Conservation (phyloP, 129 eudicot genomes). For the Helianthus annuus region DNA sequence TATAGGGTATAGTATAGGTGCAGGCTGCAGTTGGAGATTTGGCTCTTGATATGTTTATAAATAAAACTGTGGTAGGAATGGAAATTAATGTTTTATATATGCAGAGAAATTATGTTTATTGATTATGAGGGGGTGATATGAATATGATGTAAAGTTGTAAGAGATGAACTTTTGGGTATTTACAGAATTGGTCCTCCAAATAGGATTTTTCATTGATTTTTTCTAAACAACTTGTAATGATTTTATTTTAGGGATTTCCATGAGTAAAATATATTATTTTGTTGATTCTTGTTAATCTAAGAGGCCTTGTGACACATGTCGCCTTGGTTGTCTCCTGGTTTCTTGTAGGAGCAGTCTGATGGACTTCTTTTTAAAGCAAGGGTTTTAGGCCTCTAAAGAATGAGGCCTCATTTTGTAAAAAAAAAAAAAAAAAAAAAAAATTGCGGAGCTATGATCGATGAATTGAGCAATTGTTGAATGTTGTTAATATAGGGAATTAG, state of each 20-base stretch:
- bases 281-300: no score
- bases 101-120: background rate
- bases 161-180: constrained; percentile 9
- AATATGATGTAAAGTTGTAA: constrained; percentile 12
- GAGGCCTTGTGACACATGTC: no score
- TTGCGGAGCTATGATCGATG: no score
- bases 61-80: constrained; percentile 12
- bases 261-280: background rate
- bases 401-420: no score
- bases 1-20: constrained; percentile 20
- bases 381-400: no score
- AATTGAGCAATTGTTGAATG: no score
- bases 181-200: background rate
- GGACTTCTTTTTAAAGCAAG: no score
- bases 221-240: background rate
- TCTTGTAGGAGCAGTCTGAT: no score
- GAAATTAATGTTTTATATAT: background rate
- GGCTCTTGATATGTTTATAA: constrained; percentile 1
- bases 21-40: constrained; percentile 1
- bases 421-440: no score
- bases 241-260: background rate
- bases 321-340: no score
- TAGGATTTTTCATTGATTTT: background rate
- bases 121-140: background rate
- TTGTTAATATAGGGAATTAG: no score